Conservation (phyloP, 345 rosid species). For the Eucalyptus sideroxylon region DNA sequence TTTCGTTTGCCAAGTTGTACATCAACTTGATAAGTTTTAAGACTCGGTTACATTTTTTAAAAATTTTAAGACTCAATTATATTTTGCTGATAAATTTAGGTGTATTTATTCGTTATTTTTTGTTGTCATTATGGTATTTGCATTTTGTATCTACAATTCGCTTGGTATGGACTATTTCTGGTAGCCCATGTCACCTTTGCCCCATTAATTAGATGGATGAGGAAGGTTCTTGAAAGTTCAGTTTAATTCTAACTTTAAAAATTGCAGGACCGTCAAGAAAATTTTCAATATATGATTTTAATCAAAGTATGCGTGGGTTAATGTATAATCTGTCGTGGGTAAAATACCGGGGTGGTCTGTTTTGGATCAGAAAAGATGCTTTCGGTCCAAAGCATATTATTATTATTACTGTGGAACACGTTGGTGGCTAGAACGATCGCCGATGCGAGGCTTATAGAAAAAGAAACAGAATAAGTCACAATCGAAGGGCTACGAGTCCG, state of each 20-base stretch:
- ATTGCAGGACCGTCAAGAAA: neutral
- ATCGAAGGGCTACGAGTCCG: neutral
- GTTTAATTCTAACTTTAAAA: neutral
- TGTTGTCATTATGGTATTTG: too few relatives aligned
- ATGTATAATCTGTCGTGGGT: neutral
- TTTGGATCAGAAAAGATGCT: neutral
- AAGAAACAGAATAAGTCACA: too few relatives aligned
- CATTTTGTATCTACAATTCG: neutral
- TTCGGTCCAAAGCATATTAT: too few relatives aligned
- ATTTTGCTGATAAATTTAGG: too few relatives aligned
- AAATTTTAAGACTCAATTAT: too few relatives aligned
- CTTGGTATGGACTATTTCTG: neutral
- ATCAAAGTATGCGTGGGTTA: neutral
- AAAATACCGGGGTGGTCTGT: neutral
- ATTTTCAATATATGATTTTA: too few relatives aligned
- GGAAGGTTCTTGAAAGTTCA: neutral
- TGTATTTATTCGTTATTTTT: too few relatives aligned
- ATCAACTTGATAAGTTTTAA: too few relatives aligned
- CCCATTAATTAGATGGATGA: neutral
- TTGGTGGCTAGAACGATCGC: too few relatives aligned
- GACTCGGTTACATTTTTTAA: too few relatives aligned
- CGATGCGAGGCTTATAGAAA: too few relatives aligned
- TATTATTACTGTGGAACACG: too few relatives aligned
- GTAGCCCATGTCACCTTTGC: neutral
- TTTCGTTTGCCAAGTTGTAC: accelerated